phyloP scores from a whole-genome alignment of 441 rosid genomes.

The Corymbia citriodora region DNA sequence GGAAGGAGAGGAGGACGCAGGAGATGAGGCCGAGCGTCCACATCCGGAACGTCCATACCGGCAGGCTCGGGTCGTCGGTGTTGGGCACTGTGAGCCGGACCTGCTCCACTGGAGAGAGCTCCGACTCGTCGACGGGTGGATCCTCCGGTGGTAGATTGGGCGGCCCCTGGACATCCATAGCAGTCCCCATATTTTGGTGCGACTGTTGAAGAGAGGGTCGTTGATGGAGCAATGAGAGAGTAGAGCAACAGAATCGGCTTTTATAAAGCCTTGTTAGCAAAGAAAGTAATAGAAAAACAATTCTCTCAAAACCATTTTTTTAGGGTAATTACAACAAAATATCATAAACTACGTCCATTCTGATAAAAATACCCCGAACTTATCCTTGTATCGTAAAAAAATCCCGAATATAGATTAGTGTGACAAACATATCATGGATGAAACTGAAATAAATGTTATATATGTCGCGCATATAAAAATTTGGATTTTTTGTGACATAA shows the following conservation, averaged over 20 bases:
- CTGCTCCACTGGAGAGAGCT: slow-evolving; percentile 36
- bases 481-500: too few relatives aligned
- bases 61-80: slow-evolving; percentile 40
- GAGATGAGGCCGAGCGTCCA: slow-evolving; percentile 47
- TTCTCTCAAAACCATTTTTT: background rate
- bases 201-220: background rate
- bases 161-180: background rate
- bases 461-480: too few relatives aligned
- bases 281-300: background rate
- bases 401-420: too few relatives aligned
- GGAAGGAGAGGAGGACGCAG: slow-evolving; percentile 41
- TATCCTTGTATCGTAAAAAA: too few relatives aligned
- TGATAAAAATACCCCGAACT: too few relatives aligned
- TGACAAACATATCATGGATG: too few relatives aligned
- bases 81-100: slow-evolving; percentile 41
- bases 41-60: slow-evolving; percentile 63
- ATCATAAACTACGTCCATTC: too few relatives aligned
- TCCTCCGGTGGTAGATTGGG: background rate
- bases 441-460: too few relatives aligned
- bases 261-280: background rate
- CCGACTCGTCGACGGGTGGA: slow-evolving; percentile 4
- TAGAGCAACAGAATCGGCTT: background rate
- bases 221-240: background rate
- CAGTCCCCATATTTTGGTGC: background rate
- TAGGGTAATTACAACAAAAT: background rate